These are phyloP conservation scores for Perkinsus chesapeaki DNA, from an alignment of 169 alveolate species.

Conservation along the genomic window DNA sequence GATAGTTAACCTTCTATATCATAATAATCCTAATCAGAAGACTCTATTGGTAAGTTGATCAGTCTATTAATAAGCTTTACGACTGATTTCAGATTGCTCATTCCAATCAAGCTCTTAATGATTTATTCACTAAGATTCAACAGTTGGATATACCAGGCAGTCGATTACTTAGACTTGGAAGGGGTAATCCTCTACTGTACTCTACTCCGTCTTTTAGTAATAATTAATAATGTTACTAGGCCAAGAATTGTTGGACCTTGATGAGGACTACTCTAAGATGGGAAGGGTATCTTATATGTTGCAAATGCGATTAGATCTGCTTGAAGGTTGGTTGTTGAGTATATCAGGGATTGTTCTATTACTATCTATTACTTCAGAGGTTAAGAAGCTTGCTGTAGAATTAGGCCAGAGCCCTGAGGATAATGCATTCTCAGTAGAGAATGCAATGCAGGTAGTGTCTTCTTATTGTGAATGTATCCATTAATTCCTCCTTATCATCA, in stretches of 20 bases:
- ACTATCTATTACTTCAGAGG: neutral
- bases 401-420: slow-evolving; percentile 1
- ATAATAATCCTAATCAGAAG: slow-evolving; percentile 71
- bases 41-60: slow-evolving; percentile 55
- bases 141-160: slow-evolving; percentile 52
- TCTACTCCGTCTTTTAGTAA: neutral
- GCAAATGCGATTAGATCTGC: slow-evolving; percentile 43
- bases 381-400: neutral
- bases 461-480: neutral
- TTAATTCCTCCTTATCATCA: neutral
- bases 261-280: slow-evolving; percentile 61
- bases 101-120: slow-evolving; percentile 80
- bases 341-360: neutral
- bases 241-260: slow-evolving; percentile 27
- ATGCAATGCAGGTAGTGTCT: neutral
- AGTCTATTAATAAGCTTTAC: slow-evolving; percentile 21
- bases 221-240: slow-evolving; percentile 1
- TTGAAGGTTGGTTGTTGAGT: slow-evolving; percentile 18
- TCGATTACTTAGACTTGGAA: neutral
- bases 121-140: slow-evolving; percentile 76
- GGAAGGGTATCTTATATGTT: slow-evolving; percentile 76
- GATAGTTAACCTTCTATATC: slow-evolving; percentile 74
- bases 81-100: slow-evolving; percentile 46
- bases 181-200: slow-evolving; percentile 37
- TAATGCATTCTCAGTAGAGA: neutral